Conservation (phyloP, 192 early-diverging fungal species). For the Coemansia sp. region DNA sequence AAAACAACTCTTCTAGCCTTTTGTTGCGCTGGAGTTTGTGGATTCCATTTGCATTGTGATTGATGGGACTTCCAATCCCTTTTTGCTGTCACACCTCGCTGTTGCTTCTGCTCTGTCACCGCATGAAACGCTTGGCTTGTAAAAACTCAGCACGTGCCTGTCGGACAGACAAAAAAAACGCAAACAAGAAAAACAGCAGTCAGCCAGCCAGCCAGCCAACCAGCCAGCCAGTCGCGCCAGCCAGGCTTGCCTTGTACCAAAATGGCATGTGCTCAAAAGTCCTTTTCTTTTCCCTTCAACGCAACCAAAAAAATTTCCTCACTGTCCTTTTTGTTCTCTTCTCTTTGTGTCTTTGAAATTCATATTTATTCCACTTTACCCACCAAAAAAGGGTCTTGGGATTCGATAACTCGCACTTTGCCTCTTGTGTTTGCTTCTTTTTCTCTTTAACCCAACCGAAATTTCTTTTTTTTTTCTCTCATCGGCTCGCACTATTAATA, state of each 20-base stretch:
- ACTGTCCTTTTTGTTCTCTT: background rate
- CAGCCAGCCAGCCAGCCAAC: too few species aligned
- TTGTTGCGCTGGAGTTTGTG: too few species aligned
- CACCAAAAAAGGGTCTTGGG: background rate
- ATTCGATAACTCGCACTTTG: background rate
- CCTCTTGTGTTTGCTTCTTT: background rate
- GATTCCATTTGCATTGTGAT: too few species aligned
- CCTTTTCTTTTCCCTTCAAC: background rate
- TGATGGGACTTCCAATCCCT: too few species aligned
- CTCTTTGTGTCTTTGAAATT: background rate
- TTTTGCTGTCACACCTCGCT: too few species aligned
- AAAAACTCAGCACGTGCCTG: too few species aligned
- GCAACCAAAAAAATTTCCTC: background rate
- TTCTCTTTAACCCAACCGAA: background rate
- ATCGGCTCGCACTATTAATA: background rate
- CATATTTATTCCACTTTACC: background rate
- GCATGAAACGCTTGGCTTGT: too few species aligned
- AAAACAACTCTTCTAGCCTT: background rate
- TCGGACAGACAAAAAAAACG: too few species aligned
- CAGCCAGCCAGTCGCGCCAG: too few species aligned
- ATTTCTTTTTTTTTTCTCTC: background rate
- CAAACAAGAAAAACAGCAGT: too few species aligned
- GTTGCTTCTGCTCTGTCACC: too few species aligned
- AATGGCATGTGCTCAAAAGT: background rate
- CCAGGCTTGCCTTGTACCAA: too few species aligned